Percentiles rank a stretch among this genome's conserved stretches.
Conservation (phyloP, 495 filamentous ascomycete species). For the Penicillium chermesinum region DNA sequence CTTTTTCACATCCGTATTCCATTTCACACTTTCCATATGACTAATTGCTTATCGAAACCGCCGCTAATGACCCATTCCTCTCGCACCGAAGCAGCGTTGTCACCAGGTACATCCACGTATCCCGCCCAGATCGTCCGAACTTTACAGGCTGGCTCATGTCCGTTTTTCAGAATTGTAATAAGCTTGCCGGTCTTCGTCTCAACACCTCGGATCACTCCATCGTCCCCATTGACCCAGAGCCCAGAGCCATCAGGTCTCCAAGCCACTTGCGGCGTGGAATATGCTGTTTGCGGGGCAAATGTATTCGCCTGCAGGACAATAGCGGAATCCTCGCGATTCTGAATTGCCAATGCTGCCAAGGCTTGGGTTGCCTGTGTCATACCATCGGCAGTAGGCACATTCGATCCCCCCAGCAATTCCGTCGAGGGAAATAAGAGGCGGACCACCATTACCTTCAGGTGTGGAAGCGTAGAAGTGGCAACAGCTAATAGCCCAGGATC, state of each 20-base stretch:
- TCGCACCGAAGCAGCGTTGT: conserved; percentile 16
- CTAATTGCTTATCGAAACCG: conserved; percentile 60
- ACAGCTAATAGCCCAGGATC: conserved; percentile 55
- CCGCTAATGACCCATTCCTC: conserved; percentile 62
- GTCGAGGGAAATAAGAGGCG: conserved; percentile 49
- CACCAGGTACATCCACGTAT: conserved; percentile 31
- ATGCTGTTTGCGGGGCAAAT: conserved; percentile 61
- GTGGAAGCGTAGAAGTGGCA: conserved; percentile 56
- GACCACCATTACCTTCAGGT: conserved; percentile 64
- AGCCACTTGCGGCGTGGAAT: conserved; percentile 58
- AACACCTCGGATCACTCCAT: conserved; percentile 59
- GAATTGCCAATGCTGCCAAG: conserved; percentile 40
- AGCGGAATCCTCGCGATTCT: conserved; percentile 55
- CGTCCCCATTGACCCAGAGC: conserved; percentile 67
- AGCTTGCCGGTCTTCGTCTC: conserved; percentile 59
- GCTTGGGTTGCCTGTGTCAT: conserved; percentile 48
- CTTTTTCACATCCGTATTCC: too few relatives aligned
- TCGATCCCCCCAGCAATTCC: conserved; percentile 3
- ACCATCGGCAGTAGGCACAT: conserved; percentile 9
- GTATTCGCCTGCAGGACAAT: conserved; percentile 56
- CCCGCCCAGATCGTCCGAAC: conserved; percentile 64
- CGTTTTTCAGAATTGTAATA: conserved; percentile 42
- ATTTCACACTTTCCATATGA: conserved; percentile 50
- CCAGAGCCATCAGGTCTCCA: conserved; percentile 64
- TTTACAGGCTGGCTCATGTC: conserved; percentile 57